Percentiles rank a stretch among this genome's conserved stretches.
Evolutionary conservation across 495 filamentous ascomycete species (phyloP).

Genomic region (Saxophila tyrrhenica): DNA sequence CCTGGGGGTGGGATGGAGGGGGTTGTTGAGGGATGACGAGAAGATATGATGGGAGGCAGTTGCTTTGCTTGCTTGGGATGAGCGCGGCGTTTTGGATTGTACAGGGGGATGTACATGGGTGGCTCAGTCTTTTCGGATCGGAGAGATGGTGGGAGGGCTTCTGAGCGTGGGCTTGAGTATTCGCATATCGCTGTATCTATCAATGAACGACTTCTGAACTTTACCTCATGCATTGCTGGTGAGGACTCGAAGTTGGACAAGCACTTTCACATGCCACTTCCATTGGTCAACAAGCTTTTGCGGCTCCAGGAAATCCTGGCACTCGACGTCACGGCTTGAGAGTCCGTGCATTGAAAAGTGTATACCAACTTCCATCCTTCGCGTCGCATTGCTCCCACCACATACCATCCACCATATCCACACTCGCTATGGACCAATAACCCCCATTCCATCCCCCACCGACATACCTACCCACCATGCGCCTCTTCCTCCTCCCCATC

Average conservation of each 20-base stretch:
- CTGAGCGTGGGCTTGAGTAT: too few species aligned
- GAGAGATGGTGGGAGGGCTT: too few species aligned
- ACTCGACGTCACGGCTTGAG: background rate
- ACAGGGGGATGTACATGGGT: too few species aligned
- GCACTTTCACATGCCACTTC: too few species aligned
- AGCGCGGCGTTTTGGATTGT: too few species aligned
- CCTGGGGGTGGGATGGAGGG: background rate
- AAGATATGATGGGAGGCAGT: background rate
- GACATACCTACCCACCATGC: constrained; percentile 47
- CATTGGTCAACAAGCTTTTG: background rate
- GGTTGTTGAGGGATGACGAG: background rate
- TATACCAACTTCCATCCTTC: background rate
- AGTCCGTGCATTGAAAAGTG: background rate
- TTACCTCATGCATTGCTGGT: too few species aligned
- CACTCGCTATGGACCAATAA: background rate
- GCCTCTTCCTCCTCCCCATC: constrained; percentile 89
- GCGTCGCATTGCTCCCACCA: background rate
- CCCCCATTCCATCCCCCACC: background rate
- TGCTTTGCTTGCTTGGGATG: background rate
- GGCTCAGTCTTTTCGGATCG: too few species aligned
- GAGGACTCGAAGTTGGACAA: too few species aligned
- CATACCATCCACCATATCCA: too few species aligned
- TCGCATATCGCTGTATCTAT: too few species aligned
- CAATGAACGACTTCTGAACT: too few species aligned
- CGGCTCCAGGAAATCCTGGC: background rate